A percentile compares a stretch with the other conserved stretches of the same genome.
Conservation (phyloP, 2,329 filamentous ascomycete genomes). For the Tolypocladium album region DNA sequence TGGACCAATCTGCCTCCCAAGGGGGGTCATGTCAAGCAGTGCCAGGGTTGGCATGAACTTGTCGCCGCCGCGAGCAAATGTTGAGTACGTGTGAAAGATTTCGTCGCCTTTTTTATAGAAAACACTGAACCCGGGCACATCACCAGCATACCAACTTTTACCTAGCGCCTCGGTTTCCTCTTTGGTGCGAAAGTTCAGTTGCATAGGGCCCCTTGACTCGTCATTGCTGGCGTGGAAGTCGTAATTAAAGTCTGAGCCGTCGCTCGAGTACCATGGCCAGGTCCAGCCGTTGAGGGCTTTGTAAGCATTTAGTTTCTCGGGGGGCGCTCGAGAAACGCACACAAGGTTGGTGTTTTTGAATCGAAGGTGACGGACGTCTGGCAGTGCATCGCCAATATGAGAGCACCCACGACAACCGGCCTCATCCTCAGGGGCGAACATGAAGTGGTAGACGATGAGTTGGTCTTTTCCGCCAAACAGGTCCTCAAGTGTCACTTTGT, state of each 20-base stretch:
- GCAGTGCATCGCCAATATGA: conserved; percentile 26
- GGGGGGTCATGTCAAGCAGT: conserved; percentile 22
- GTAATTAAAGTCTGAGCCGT: conserved; percentile 25
- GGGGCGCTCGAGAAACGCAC: conserved; percentile 25
- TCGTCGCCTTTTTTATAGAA: conserved; percentile 20
- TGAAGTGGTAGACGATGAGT: conserved; percentile 34
- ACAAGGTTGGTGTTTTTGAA: conserved; percentile 25
- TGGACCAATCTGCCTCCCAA: conserved; percentile 18
- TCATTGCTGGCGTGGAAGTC: conserved; percentile 26
- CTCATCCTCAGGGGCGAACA: conserved; percentile 25
- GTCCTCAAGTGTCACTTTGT: conserved; percentile 13
- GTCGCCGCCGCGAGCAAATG: conserved; percentile 20
- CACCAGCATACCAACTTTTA: conserved; percentile 15
- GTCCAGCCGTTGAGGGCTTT: conserved; percentile 26
- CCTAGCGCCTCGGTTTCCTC: conserved; percentile 15
- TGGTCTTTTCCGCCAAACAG: conserved; percentile 23
- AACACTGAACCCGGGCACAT: conserved; percentile 25
- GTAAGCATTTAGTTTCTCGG: conserved; percentile 23
- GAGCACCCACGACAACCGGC: conserved; percentile 27
- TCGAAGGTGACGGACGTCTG: conserved; percentile 24
- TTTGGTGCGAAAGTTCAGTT: conserved; percentile 16
- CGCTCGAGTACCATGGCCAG: conserved; percentile 28
- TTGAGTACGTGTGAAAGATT: conserved; percentile 27
- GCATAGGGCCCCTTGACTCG: conserved; percentile 10
- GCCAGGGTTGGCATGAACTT: conserved; percentile 17